A percentile compares a stretch with the other conserved stretches of the same genome.
Conservation (phyloP, 2,329 filamentous ascomycete genomes). For the Tolypocladium endophyticum region DNA sequence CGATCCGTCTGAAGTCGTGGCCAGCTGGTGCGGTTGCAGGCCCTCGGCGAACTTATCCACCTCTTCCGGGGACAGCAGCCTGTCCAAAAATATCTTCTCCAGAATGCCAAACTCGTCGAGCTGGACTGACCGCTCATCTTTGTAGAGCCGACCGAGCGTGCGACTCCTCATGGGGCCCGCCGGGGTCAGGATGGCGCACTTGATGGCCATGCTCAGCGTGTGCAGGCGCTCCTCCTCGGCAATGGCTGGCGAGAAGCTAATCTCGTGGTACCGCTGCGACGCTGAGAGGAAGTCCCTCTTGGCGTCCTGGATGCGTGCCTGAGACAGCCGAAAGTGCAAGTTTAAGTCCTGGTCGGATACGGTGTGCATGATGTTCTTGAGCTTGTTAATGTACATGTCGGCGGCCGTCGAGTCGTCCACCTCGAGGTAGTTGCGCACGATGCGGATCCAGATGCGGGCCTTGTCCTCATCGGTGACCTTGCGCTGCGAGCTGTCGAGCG, state of each 20-base stretch:
- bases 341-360: conserved; percentile 64
- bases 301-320: conserved; percentile 87
- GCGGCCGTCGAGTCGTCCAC: conserved; percentile 82
- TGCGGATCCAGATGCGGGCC: conserved; percentile 81
- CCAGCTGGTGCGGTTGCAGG: conserved; percentile 79
- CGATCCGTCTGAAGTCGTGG: conserved; percentile 77
- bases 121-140: conserved; percentile 72
- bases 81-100: conserved; percentile 95
- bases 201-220: conserved; percentile 77
- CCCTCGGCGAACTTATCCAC: conserved; percentile 75
- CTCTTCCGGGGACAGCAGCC: conserved; percentile 70
- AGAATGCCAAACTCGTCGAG: conserved; percentile 78
- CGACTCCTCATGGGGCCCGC: conserved; percentile 78
- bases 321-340: conserved; percentile 80
- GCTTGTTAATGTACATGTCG: conserved; percentile 82
- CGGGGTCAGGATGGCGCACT: conserved; percentile 84
- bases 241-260: conserved; percentile 69
- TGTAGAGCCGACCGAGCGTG: conserved; percentile 75
- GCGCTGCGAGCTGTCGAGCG: conserved; percentile 81
- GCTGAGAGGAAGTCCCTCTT: conserved; percentile 84
- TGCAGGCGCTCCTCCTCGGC: conserved; percentile 77
- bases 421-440: conserved; percentile 89
- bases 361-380: conserved; percentile 82
- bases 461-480: conserved; percentile 74
- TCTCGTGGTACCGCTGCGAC: conserved; percentile 76